Percentiles rank a stretch among this genome's conserved stretches.
Evolutionary conservation across 306 rosid species (phyloP).

Genomic region (Pueraria montana): DNA sequence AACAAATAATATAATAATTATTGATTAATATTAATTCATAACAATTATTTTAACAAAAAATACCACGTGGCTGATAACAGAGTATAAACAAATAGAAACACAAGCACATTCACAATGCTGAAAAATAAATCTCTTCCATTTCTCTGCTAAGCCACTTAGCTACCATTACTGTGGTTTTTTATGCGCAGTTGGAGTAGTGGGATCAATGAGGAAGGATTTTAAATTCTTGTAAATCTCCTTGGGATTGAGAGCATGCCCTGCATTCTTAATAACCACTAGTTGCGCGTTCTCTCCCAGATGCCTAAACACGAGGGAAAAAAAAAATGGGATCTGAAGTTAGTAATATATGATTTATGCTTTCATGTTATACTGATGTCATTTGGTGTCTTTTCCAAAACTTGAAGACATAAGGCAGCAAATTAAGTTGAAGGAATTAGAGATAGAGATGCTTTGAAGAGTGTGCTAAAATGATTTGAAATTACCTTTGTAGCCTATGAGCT

Average conservation of each 20-base stretch:
- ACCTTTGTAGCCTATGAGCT: no score
- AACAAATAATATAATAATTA: no score
- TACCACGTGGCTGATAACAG: not conserved
- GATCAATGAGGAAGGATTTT: conserved; percentile 69
- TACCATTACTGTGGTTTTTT: conserved; percentile 58
- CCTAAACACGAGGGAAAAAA: conserved; percentile 44
- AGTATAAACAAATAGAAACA: conserved; percentile 14
- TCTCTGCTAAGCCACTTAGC: conserved; percentile 61
- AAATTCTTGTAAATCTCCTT: conserved; percentile 69
- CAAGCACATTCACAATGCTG: conserved; percentile 14
- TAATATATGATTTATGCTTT: not conserved
- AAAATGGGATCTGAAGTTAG: not conserved
- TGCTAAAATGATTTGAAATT: no score
- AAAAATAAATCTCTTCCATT: conserved; percentile 21
- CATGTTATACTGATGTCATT: not conserved
- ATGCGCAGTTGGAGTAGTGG: conserved; percentile 47
- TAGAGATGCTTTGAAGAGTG: no score
- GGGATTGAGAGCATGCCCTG: conserved; percentile 90
- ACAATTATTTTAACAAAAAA: no score
- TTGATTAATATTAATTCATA: no score
- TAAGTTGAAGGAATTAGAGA: no score
- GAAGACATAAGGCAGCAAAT: no score
- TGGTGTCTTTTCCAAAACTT: no score
- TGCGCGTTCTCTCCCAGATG: conserved; percentile 78
- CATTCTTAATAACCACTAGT: conserved; percentile 74